These are phyloP conservation scores for Alnus glutinosa DNA, from an alignment of 306 rosid genomes.

Conservation along the genomic window DNA sequence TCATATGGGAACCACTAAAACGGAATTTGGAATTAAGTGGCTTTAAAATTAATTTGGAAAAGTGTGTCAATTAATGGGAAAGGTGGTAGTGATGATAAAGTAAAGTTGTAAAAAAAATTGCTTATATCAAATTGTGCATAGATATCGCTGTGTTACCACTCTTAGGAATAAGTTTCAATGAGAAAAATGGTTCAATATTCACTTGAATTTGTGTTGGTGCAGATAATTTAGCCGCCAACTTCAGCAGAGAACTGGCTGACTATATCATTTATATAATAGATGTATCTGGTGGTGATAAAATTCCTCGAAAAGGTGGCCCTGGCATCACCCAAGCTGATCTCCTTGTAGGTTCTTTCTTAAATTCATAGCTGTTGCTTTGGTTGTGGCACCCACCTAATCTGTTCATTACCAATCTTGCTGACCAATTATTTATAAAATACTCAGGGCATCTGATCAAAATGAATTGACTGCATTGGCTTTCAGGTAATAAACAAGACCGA, in stretches of 20 bases:
- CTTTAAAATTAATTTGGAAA: background rate
- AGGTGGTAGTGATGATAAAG: background rate
- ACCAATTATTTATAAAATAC: slow-evolving; percentile 3
- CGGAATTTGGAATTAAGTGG: background rate
- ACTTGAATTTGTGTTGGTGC: slow-evolving; percentile 40
- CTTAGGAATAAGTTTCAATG: slow-evolving; percentile 4
- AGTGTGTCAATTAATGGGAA: background rate
- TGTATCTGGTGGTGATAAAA: slow-evolving; percentile 95
- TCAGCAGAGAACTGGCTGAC: slow-evolving; percentile 98
- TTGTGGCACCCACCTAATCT: background rate
- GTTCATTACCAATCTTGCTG: background rate
- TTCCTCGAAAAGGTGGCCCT: slow-evolving; percentile 99
- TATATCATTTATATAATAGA: slow-evolving; percentile 95
- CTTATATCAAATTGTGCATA: background rate
- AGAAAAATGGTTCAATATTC: slow-evolving; percentile 13
- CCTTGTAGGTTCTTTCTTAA: slow-evolving; percentile 55
- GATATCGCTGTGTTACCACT: background rate
- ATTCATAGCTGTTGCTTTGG: slow-evolving; percentile 6
- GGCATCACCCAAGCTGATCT: slow-evolving; percentile 99
- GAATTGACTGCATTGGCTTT: slow-evolving; percentile 12
- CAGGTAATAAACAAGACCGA: slow-evolving; percentile 99
- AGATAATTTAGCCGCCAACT: slow-evolving; percentile 97
- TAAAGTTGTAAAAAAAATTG: background rate
- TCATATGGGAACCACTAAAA: background rate
- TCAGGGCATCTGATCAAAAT: slow-evolving; percentile 6